Evolutionary conservation across 2,329 filamentous ascomycete species (phyloP), one percentile per base, ranked within the genome.

Genomic region (Ophiocordyceps robertsii): DNA sequence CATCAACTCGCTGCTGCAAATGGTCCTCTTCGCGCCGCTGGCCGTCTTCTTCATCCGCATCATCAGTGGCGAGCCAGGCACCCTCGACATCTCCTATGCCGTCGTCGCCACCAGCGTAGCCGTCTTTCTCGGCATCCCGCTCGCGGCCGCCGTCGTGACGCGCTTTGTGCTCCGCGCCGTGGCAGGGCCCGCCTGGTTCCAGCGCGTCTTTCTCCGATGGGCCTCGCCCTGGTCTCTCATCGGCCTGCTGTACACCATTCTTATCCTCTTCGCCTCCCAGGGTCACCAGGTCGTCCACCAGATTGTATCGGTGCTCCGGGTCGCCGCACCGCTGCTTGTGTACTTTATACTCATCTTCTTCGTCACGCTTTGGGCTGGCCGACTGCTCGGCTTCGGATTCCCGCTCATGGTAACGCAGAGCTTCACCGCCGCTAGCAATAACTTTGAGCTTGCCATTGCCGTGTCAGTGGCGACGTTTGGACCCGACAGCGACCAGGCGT

Each of bases 371-470:
- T 66, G 65, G 37, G 62, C 80, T 2, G 72, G 77, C 3, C 68
- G 71, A 39, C 71, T 68, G n/a, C 62, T 82, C n/a, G 82, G 85
- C 0, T 88, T 88, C 45, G 77, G 76, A 0, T 93, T 93, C 56
- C 70, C 71, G 31, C 58, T 88, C 1, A 72, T 74, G 1, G 71
- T 73, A 11, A 90, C 86, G 2, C 86, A 93, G 62, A 88, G 84
- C 55, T 92, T 94, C 53, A 93, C 85, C 0, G 89, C 86, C 0
- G 84, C 85, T 1, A 94, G 87, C 58, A 95, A 95, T 56, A 94
- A 95, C 57, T 95, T 95, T 54, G 88, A 95, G 65, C 66, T 95
- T 21, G 86, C 88, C 0, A 94, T 95, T 61, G 87, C 87, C 0
- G 87, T 95, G 0, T 84, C 84, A 0, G 80, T 94, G 3, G 82